These are phyloP conservation scores for Rhinocladiella mackenziei DNA, from an alignment of 2,329 filamentous ascomycete genomes.

Conservation along the genomic window DNA sequence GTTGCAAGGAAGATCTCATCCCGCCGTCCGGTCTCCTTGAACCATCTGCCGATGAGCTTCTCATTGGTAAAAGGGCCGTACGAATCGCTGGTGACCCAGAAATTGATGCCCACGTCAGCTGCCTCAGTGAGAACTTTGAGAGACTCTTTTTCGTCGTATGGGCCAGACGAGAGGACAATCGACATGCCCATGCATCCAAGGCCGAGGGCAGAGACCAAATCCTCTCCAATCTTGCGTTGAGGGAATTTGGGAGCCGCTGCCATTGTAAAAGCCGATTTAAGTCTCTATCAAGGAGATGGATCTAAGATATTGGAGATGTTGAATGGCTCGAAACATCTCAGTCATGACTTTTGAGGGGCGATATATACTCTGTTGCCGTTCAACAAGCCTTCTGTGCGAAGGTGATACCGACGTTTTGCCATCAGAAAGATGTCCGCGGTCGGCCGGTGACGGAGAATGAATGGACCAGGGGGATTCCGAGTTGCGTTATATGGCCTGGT, in stretches of 20 bases:
- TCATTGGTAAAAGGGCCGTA: constrained; percentile 45
- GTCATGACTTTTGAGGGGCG: not conserved
- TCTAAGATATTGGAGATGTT: not conserved
- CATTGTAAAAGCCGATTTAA: not conserved
- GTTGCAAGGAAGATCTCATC: constrained; percentile 52
- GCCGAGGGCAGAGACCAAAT: constrained; percentile 11
- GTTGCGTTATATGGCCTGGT: no score
- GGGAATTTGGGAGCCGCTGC: constrained; percentile 6
- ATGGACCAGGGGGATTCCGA: not conserved
- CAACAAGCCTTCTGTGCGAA: not conserved
- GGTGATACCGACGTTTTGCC: no score
- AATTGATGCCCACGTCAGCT: constrained; percentile 15
- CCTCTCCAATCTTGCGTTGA: constrained; percentile 11
- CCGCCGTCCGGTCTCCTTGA: constrained; percentile 41
- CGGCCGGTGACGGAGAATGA: not conserved
- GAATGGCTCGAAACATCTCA: not conserved
- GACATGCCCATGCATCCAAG: constrained; percentile 16
- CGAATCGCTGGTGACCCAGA: constrained; percentile 31
- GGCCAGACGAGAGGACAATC: constrained; percentile 5
- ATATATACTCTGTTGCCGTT: not conserved
- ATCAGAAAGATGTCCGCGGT: not conserved
- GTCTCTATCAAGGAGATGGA: not conserved
- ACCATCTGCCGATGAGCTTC: constrained; percentile 49
- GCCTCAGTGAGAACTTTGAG: constrained; percentile 12
- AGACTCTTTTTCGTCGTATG: constrained; percentile 4